Conservation (phyloP, 192 early-diverging fungal species). For the Gigaspora rosea region DNA sequence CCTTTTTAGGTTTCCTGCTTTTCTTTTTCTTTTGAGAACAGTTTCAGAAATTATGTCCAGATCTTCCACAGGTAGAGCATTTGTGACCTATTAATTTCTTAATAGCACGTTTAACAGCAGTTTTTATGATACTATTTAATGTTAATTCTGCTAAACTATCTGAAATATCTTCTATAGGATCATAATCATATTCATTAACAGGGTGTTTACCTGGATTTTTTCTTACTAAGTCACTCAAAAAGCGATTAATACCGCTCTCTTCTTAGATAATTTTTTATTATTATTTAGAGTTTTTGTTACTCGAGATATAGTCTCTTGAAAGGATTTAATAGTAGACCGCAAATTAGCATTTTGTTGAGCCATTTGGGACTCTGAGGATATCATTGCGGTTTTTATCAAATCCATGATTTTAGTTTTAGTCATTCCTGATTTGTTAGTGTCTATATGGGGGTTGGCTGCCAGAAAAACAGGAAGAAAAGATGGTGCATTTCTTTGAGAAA, state of each 20-base stretch:
- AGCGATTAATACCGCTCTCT: not conserved
- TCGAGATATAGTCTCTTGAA: not conserved
- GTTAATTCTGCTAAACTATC: no score
- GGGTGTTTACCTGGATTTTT: not conserved
- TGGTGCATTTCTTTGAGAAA: not conserved
- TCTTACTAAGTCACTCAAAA: not conserved
- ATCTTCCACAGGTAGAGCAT: not conserved
- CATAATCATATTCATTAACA: not conserved
- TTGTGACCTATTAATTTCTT: no score
- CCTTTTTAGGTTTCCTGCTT: not conserved
- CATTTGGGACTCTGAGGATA: not conserved
- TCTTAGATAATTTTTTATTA: not conserved
- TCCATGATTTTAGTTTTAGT: not conserved
- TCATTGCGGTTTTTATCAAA: not conserved
- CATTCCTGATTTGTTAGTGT: not conserved
- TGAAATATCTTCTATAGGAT: no score
- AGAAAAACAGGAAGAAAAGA: not conserved
- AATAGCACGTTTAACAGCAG: no score
- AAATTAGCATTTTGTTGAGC: slow-evolving; percentile 3
- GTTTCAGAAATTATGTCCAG: not conserved
- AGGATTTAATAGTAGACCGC: not conserved
- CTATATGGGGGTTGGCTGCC: not conserved
- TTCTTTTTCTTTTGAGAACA: not conserved
- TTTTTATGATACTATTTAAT: no score
- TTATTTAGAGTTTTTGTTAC: no score